Evolutionary conservation across 768 basidiomycete species (phyloP).

Genomic region (Phlebiopsis flavidoalba): DNA sequence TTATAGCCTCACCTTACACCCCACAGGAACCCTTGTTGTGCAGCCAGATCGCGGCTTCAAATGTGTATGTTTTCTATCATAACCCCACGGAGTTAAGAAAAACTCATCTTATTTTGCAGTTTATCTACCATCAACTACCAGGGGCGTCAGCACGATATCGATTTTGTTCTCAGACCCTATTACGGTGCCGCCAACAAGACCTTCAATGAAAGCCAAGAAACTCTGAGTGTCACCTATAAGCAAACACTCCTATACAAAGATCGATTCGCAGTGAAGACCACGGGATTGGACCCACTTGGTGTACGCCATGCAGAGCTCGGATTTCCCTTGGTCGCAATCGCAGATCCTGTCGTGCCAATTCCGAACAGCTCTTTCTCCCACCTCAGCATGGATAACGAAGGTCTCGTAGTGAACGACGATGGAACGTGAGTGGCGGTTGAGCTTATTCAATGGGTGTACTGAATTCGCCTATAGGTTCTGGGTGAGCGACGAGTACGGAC

Average conservation of each 20-base stretch:
- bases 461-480: constrained; percentile 38
- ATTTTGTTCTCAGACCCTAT: constrained; percentile 58
- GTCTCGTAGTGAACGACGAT: constrained; percentile 50
- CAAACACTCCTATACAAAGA: constrained; percentile 48
- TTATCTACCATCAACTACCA: constrained; percentile 55
- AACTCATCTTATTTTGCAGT: constrained; percentile 26
- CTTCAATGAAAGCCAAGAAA: constrained; percentile 45
- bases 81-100: neutral
- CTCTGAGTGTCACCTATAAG: constrained; percentile 45
- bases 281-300: constrained; percentile 48
- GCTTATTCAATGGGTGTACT: neutral
- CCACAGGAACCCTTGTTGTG: constrained; percentile 35
- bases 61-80: constrained; percentile 36
- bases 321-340: constrained; percentile 24
- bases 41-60: constrained; percentile 61
- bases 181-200: constrained; percentile 38
- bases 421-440: constrained; percentile 40
- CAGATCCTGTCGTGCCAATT: constrained; percentile 42
- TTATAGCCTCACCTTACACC: neutral
- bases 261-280: constrained; percentile 39
- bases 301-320: constrained; percentile 35
- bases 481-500: constrained; percentile 68
- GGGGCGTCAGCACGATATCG: constrained; percentile 53
- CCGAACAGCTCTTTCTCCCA: constrained; percentile 43
- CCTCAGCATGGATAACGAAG: constrained; percentile 54